Evolutionary conservation across 139 green algal species (phyloP), one percentile per base, ranked within the genome.

Genomic region (Chlamydomonas applanata): DNA sequence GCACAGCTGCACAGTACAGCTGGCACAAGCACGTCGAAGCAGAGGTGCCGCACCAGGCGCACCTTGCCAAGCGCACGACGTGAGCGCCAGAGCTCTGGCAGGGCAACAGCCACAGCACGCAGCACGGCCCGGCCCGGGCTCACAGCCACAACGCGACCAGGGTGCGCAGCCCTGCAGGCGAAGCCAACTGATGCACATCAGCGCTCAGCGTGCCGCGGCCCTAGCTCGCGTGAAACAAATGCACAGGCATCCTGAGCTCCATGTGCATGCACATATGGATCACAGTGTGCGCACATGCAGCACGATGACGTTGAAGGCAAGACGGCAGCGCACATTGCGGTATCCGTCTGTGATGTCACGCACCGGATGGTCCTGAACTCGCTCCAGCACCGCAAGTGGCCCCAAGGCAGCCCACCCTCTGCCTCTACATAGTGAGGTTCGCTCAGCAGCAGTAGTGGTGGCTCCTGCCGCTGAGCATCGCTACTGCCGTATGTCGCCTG

Each of bases 41-140:
- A 66, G n/a, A 66, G 59, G 11, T 22, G 29, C 35, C 11, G n/a
- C 59, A 66, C n/a, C 59, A 66, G 59, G 30, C 59, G 11, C n/a
- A 66, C 59, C 59, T 66, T 36, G 4, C 20, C 69, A 45, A 85
- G 75, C 13, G 65, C 64, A 3, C 3, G 2, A 0, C 80, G 46
- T 0, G 75, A 77, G 25, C 80, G 80, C 49, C 57, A 79, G 16
- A 85, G 71, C 34, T 85, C 70, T 7, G 80, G 80, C 25, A 85
- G 65, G 9, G 65, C 46, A 20, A 73, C 80, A n/a, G 80, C 80
- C 57, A 82, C 75, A 20, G 59, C 71, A 54, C 72, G 24, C 69
- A 84, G 73, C 40, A 68, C n/a, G 9, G 74, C 73, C 0, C 69
- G 29, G 19, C 19, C 16, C 0, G 69, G 79, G 24, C 80, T 30